Base-by-base conservation (phyloP, 352 stramenopile genomes). In the Phytophthora megakarya region DNA sequence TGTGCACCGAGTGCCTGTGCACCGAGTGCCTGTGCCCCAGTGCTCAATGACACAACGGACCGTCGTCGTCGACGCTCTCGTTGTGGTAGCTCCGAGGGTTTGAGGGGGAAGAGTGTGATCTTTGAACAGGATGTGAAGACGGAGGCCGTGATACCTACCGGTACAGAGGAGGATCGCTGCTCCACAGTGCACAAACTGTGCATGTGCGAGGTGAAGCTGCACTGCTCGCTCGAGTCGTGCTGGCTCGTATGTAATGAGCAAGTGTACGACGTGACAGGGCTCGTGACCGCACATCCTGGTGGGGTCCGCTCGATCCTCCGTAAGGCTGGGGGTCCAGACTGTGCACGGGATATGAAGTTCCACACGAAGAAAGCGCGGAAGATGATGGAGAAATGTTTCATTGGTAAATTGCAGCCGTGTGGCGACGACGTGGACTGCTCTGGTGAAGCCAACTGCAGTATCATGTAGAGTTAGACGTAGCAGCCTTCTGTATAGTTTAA, bases 161-260 rank as follows among this genome's bases (percentile, higher is more conserved):
- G 72, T 21, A 51, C 67, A 33, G 55, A 70, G 19, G 73, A 73
- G 28, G 51, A 65, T 15, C 81, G 85, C 28, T 93, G 85, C 57
- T 88, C 75, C 12, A 73, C 65, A 32, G 59, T 79, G 10, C 81
- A 72, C 45, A 92, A 91, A 61, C 79, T 93, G 7, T 93, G 85
- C 67, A 69, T 90, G 28, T 94, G 85, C 50, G 84, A 95, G 54
- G 74, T 95, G 26, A 59, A 76, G 50, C 62, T 80, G 37, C 97
- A 99, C 84, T 94, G 88, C 49, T 89, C 78, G 15, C 64, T 86
- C 16, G 84, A 98, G 16, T 96, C 96, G 70, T 98, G 91, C 65
- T 99, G 97, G 97, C 71, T 99, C 32, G 91, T 99, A 18, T 96
- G 98, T 44, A 81, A 85, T 26, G 66, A 65, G 38, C 78, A 90